Conservation (phyloP, 148 eudicot species). For the Linanthus parryae region DNA sequence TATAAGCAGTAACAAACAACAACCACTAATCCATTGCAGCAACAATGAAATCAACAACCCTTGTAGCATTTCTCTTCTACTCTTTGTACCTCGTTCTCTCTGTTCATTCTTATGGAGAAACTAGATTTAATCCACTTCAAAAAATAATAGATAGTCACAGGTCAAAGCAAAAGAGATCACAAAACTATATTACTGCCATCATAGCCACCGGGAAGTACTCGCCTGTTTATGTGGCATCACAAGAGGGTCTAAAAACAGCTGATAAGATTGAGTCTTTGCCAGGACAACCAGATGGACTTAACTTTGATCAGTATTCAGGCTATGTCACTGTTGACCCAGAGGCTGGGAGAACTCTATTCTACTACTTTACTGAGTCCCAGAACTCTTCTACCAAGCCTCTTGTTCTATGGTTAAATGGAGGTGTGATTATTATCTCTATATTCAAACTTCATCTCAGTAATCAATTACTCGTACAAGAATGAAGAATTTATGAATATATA, state of each 20-base stretch:
- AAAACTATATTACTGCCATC: not conserved
- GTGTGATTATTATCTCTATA: no score
- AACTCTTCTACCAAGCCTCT: constrained; percentile 17
- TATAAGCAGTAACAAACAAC: no score
- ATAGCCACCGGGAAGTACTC: no score
- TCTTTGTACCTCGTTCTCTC: not conserved
- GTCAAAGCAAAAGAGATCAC: not conserved
- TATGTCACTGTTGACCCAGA: constrained; percentile 25
- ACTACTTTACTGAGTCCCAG: constrained; percentile 19
- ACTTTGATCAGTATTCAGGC: constrained; percentile 26
- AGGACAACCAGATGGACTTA: constrained; percentile 15
- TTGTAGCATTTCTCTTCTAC: not conserved
- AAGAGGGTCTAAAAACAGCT: constrained; percentile 14
- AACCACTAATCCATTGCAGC: not conserved
- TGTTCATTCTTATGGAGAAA: not conserved
- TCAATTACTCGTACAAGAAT: no score
- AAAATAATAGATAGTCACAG: not conserved
- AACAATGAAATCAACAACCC: not conserved
- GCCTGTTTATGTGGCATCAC: constrained; percentile 13
- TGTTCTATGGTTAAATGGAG: constrained; percentile 38
- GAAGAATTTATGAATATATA: no score
- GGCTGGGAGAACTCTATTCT: constrained; percentile 23
- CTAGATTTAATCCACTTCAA: not conserved
- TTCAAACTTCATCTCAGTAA: no score
- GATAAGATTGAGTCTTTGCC: constrained; percentile 14